Base-by-base conservation (phyloP, 495 filamentous ascomycete genomes). In the Apiosordaria backusii region DNA sequence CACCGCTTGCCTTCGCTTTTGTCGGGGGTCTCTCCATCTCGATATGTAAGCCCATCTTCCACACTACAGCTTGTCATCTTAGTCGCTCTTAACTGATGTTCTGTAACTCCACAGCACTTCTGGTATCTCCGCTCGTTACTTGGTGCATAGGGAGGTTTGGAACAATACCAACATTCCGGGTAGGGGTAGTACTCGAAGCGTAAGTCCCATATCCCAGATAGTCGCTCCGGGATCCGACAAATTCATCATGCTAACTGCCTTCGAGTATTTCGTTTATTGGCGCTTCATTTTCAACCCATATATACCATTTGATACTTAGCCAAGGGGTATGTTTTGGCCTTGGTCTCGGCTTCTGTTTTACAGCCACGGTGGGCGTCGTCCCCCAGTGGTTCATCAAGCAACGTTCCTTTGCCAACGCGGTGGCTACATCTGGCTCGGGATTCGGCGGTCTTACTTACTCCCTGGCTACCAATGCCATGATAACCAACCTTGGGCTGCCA, bases 331-430 rank as follows among this genome's bases (percentile, higher is more conserved):
- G 87, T 61, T 90, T 95, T 65, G 91, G 92, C 26, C 74, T 87
- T 53, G 92, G 89, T 0, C 84, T 93, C 77, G 90, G 91, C 1
- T 89, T 95, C 64, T 82, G 88, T 21, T 96, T 92, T 75, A 89
- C 89, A 7, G 83, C 86, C 22, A 88, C 85, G 25, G 87, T 90
- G 2, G 85, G 87, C 18, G 85, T 93, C 16, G 81, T 90, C 0
- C 86, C 90, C 2, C 90, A 95, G 70, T 95, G 92, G 92, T 95
- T 96, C 76, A 78, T 77, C 24, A 85, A 84, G 29, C 82, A 84
- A 4, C 84, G 90, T 16, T 87, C 86, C 58, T 82, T 95, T 25
- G 91, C 91, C 6, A 92, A 88, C 73, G 88, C 90, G 2, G 87
- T 92, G 61, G 84, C 87, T 2, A 84, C 90, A 0, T 83, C 86